phyloP scores from a whole-genome alignment of 2,329 filamentous ascomycete species.

The Onygena corvina region DNA sequence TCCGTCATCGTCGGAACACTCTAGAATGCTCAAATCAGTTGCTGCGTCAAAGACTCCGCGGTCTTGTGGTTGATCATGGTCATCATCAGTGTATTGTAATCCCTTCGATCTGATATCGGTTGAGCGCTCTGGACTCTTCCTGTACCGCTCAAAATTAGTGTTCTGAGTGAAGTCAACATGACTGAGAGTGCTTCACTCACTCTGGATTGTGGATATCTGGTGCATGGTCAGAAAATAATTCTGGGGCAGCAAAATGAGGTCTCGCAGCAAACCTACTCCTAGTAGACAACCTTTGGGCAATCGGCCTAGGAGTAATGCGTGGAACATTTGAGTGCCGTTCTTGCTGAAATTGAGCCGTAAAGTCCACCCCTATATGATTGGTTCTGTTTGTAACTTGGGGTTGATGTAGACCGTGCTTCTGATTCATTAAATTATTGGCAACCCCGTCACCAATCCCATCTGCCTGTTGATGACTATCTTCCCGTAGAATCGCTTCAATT shows the following conservation, averaged over 20 bases:
- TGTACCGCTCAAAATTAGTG: not conserved
- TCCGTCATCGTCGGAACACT: conserved; percentile 12
- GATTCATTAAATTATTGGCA: not conserved
- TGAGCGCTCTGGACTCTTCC: not conserved
- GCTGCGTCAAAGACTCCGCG: conserved; percentile 15
- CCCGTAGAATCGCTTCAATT: conserved; percentile 26
- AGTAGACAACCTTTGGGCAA: conserved; percentile 5
- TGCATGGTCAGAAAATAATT: not conserved
- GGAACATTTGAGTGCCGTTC: not conserved
- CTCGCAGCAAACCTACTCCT: conserved; percentile 11
- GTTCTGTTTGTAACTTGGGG: not conserved
- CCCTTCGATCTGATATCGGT: not conserved
- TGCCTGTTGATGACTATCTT: conserved; percentile 3
- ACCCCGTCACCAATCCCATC: not conserved
- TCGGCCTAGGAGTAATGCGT: conserved; percentile 1
- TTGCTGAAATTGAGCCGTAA: not conserved
- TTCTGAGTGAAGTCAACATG: not conserved
- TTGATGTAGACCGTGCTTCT: not conserved
- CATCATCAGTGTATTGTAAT: not conserved
- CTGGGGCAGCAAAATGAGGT: conserved; percentile 15
- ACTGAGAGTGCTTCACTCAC: not conserved
- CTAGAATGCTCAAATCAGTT: conserved; percentile 16
- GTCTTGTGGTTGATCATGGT: conserved; percentile 1
- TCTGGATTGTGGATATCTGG: not conserved
- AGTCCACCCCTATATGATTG: no score